Evolutionary conservation across 495 filamentous ascomycete genomes (phyloP), one percentile per base, ranked within the genome.

Genomic region (Lindgomyces ingoldianus): DNA sequence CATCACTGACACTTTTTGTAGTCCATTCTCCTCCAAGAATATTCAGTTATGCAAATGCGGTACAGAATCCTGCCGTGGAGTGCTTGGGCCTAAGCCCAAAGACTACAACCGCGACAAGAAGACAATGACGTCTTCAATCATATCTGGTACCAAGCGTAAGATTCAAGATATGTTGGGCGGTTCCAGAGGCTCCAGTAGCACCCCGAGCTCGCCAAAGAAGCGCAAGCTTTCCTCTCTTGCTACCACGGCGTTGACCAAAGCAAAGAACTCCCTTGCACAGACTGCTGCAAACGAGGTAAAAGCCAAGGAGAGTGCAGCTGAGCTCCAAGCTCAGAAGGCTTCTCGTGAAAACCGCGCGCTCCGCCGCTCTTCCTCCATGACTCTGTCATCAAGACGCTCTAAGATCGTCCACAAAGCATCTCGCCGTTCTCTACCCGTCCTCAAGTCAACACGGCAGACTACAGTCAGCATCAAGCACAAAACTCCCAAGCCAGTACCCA

Each of bases 31-130:
- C 10, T 62, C 60, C 12, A 70, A 74, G 54, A 78, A 73, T 33
- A 69, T 72, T n/a, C 78, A 80, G 62, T 44, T 63, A 24, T 80
- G 78, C 63, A 73, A 65, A 21, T 80, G 78, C 51, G 78, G 78
- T n/a, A 71, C 78, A n/a, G 18, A 62, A 4, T 72, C 59, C 16
- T 80, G 78, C 66, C 75, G 78, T n/a, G 78, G 78, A 18, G 69
- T 74, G 52, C 67, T 80, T 25, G 75, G 75, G 12, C 74, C 74
- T 2, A 72, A 65, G 57, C 67, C 73, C 10, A 72, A 73, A 54
- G 48, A 74, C 6, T 41, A 50, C 21, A 8, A 12, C 16, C 47
- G 11, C 22, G 24, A 62, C 22, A 33, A 58, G 22, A 54, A 36
- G 39, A 30, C 39, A 16, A n/a, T 61, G 4, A 42, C 65, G 10